Evolutionary conservation across 129 eudicot species (phyloP), one percentile per base, ranked within the genome.

Genomic region (Pulicaria dysenterica): DNA sequence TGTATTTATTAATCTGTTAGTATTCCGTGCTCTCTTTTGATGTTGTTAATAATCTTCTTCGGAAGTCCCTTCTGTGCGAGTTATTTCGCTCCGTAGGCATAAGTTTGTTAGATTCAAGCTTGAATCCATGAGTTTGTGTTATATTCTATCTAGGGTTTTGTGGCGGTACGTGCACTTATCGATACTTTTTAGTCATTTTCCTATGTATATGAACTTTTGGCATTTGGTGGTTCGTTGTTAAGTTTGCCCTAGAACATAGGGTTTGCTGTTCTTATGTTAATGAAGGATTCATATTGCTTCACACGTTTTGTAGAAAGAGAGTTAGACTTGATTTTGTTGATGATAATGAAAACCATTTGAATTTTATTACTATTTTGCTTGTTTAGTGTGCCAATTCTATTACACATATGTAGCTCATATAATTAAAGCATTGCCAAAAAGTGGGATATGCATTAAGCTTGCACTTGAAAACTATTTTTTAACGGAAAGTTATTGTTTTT

Each of bases 1-100:
- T 72, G 7, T 58, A 45, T 11, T n/a, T 74, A 64, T 4, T 74
- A 5, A 73, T 73, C 61, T 47, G 47, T 49, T 17, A 3, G 16
- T 13, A 61, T 15, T 17, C 47, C 77, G 55, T 60, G 36, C 50
- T 69, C 9, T 48, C 3, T n/a, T 72, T 8, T 44, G 16, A 45
- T 39, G 38, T 39, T 58, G 19, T 19, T 13, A 1, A 36, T 42
- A 10, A 14, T 15, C 58, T n/a, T 7, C 62, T 17, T 9, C 2
- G 31, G 31, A 24, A 24, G 31, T 24, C 31, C 31, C 31, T 24
- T 24, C 31, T 24, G 31, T 24, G 31, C 31, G 31, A 24, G 2
- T 24, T 24, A 24, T 45, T 40, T 60, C 42, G 17, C 9, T 3
- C 43, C 31, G 9, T 70, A 43, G 40, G 54, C 16, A 41, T 24